Evolutionary conservation across 164 flowering plant genomes (phyloP).

Genomic region (Magnolia kwangsiensis): DNA sequence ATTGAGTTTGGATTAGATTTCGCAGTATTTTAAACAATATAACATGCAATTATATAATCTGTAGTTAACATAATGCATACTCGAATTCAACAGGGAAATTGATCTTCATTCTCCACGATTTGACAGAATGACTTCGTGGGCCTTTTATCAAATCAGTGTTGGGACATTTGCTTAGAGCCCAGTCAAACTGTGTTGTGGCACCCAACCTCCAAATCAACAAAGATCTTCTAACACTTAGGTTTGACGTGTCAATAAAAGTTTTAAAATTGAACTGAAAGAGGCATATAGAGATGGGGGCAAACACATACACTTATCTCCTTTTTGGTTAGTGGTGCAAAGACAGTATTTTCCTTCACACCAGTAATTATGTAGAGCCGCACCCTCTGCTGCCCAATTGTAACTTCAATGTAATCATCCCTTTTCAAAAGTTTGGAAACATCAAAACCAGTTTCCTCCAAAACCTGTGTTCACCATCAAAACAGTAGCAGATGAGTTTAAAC

Average conservation of each 20-base stretch:
- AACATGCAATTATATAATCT: too few relatives aligned
- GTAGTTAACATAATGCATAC: too few relatives aligned
- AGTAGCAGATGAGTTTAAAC: background rate
- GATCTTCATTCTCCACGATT: too few relatives aligned
- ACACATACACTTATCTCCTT: slow-evolving; percentile 93
- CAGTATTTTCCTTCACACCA: slow-evolving; percentile 83
- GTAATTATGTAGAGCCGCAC: slow-evolving; percentile 82
- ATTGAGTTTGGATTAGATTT: too few relatives aligned
- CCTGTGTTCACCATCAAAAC: slow-evolving; percentile 45
- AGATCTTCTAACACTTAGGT: background rate
- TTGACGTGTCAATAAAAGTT: too few relatives aligned
- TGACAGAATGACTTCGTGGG: too few relatives aligned
- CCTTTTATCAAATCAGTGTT: background rate
- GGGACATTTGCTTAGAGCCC: background rate
- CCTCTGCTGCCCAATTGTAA: slow-evolving; percentile 80
- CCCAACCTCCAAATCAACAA: background rate
- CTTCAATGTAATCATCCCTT: slow-evolving; percentile 74
- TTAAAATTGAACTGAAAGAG: background rate
- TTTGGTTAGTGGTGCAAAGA: slow-evolving; percentile 94
- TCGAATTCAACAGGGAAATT: too few relatives aligned
- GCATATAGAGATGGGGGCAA: background rate
- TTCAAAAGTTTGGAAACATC: slow-evolving; percentile 67
- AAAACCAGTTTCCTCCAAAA: slow-evolving; percentile 91
- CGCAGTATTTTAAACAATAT: too few relatives aligned
- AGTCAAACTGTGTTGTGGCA: background rate